phyloP scores from a whole-genome alignment of 1,284 basidiomycete genomes.

The Irpex sp. region DNA sequence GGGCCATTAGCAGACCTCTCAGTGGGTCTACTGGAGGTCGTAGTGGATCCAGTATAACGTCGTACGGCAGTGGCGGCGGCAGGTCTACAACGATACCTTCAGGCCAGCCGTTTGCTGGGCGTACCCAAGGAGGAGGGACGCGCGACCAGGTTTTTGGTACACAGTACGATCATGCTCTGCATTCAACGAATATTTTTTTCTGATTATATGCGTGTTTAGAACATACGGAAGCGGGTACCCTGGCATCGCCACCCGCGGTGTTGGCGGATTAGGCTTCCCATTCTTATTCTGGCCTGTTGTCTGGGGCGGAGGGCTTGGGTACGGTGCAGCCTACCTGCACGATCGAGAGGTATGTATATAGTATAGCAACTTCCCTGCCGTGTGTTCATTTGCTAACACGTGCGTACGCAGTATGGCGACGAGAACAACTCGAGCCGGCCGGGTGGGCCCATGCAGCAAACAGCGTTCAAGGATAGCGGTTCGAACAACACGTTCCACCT shows the following conservation, averaged over 20 bases:
- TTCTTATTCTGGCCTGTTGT: conserved; percentile 59
- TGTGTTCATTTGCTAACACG: neutral
- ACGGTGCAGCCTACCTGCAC: conserved; percentile 41
- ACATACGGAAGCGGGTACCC: conserved; percentile 62
- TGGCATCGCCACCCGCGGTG: conserved; percentile 37
- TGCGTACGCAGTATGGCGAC: conserved; percentile 45
- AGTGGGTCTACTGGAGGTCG: conserved; percentile 24
- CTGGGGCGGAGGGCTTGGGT: conserved; percentile 39
- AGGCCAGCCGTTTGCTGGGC: conserved; percentile 41
- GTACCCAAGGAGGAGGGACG: conserved; percentile 38
- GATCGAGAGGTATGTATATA: conserved; percentile 31
- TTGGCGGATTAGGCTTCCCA: conserved; percentile 45
- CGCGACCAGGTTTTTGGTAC: conserved; percentile 37
- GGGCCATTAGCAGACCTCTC: conserved; percentile 23
- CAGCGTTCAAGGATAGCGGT: conserved; percentile 44
- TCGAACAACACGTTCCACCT: conserved; percentile 50
- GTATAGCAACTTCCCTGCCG: neutral
- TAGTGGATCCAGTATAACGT: conserved; percentile 19
- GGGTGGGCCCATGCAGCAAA: conserved; percentile 51
- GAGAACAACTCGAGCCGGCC: conserved; percentile 51
- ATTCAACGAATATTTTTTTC: neutral
- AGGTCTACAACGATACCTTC: conserved; percentile 30
- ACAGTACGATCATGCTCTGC: conserved; percentile 26
- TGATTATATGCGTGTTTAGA: conserved; percentile 24
- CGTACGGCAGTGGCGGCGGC: conserved; percentile 39